Base-by-base conservation (phyloP, 441 rosid species). In the Eruca vesicaria region DNA sequence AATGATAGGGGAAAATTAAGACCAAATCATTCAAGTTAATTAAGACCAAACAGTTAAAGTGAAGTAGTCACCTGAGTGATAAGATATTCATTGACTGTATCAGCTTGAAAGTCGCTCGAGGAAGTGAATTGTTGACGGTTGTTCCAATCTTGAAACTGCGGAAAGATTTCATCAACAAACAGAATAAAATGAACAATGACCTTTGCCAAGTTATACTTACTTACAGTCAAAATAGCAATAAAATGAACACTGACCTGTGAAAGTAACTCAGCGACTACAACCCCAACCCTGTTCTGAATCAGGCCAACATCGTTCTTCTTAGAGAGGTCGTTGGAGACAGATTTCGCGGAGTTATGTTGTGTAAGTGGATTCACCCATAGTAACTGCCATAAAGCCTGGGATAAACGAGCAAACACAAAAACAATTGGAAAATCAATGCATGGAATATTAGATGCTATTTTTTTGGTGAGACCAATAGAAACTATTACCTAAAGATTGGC, bases 131-230 rank as follows among this genome's bases (percentile, higher is more conserved):
- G 84, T 63, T 88, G 84, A 78, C 99, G 84, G 69, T 86, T 93
- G 77, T 96, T 93, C 99, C 99, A 96, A 85, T 93, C 98, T 88
- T 88, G 97, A 86, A 96, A 83, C 99, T 96, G 71, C 58, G 59
- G 78, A 32, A 76, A 74, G 36, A 77, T 61, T 72, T 64, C 57
- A 63, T 66, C 66, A 79, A 56, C 50, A 69, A 65, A 61, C 58
- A 58, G 36, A 35, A 73, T n/a, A 9, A 63, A 64, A 29, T 59
- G 68, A 63, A 55, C 19, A 68, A 23, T 67, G 33, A 77, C 52
- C 48, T 62, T 66, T 33, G 29, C 72, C 48, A 61, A 53, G 52
- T 62, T 55, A 43, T 69, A 71, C 55, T 45, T 60, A 64, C 33
- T 45, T 11, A 50, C 5, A 63, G 66, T 31, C 58, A 76, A 63